These are phyloP conservation scores for Cordia subcordata DNA, from an alignment of 257 asterid species.

Conservation along the genomic window DNA sequence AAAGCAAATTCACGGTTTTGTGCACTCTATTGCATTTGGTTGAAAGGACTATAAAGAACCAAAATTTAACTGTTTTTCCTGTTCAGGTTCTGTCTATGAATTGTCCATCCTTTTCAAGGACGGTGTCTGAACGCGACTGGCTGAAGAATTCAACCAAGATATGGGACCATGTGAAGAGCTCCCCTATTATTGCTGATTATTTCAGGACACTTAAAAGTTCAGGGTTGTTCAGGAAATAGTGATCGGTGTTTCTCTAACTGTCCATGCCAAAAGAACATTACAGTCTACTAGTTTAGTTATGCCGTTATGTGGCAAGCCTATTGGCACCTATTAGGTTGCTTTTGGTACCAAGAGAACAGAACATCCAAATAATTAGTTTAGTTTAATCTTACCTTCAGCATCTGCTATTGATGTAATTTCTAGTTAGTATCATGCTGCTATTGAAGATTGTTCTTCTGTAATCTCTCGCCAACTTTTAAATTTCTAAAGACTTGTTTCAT, in stretches of 20 bases:
- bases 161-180: constrained; percentile 75
- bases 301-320: too few species aligned
- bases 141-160: constrained; percentile 89
- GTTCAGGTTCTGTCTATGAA: constrained; percentile 71
- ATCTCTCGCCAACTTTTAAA: neutral
- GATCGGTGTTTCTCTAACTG: neutral
- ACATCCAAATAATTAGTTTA: too few species aligned
- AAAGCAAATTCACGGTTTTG: neutral
- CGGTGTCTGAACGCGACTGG: constrained; percentile 94
- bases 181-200: constrained; percentile 57
- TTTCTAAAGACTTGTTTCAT: neutral
- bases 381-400: too few species aligned
- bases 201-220: constrained; percentile 61
- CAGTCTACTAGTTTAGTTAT: neutral
- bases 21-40: neutral
- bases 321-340: too few species aligned
- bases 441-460: neutral
- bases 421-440: neutral
- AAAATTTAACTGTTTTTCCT: neutral
- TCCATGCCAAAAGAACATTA: neutral
- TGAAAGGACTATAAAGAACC: neutral
- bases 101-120: constrained; percentile 64
- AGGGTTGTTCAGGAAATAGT: constrained; percentile 65
- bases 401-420: neutral
- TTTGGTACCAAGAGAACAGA: too few species aligned